Base-by-base conservation (phyloP, 2,329 filamentous ascomycete genomes). In the Sporothrix schenckii region DNA sequence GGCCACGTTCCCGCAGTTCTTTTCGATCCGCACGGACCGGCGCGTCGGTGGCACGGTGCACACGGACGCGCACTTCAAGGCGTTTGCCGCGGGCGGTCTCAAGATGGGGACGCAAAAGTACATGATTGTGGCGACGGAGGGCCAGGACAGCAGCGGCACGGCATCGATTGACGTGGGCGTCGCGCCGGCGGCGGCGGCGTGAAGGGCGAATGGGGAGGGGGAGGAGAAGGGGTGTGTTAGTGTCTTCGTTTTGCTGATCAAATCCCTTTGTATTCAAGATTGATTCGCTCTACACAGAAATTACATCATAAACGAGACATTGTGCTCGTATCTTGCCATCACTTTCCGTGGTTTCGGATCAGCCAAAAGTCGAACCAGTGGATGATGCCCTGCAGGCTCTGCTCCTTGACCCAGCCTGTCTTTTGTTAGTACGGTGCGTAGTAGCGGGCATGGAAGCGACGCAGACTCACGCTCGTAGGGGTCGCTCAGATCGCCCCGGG, bases 11-110 rank as follows among this genome's bases (percentile, higher is more conserved):
- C 76, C 81, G 73, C 83, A 85, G 78, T 85, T 80, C 78, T 84
- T 81, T 81, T 83, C 80, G 24, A 81, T 88, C 21, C 81, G 86
- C 74, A 78, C 80, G 72, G 76, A 75, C 72, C 85, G 86, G 81
- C 80, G 84, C 63, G 80, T 81, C 63, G 80, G 82, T 67, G 84
- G 84, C 2, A 83, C 80, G 11, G 81, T 86, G 71, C 83, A 80
- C 21, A 79, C 79, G 1, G 76, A 75, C 58, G 82, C 81, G 69
- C 84, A 85, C 76, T 85, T 86, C 73, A 78, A 82, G 74, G 83
- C 83, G 9, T 86, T 84, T 83, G 76, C 76, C 52, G 76, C 77
- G 69, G 72, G 75, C 54, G 83, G 83, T 16, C 75, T 83, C 75
- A 79, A 78, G 66, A 73, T 85, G 24, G 83, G 83, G 1, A 77